These are phyloP conservation scores for Millerozyma miso DNA, from an alignment of 805 yeast genomes.

Conservation along the genomic window DNA sequence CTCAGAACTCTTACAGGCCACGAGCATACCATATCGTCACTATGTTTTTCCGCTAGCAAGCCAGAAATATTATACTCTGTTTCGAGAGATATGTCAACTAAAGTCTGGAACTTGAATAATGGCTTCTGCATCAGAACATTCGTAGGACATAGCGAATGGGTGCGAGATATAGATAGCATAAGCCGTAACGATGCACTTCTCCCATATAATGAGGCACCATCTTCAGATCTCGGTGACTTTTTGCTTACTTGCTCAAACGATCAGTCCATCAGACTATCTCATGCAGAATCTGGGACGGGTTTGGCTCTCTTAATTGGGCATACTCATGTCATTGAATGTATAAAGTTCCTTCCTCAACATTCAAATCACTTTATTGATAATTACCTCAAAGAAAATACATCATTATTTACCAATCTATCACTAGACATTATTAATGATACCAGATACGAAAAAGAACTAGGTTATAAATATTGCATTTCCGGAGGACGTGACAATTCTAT, in stretches of 20 bases:
- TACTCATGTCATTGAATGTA: constrained; percentile 76
- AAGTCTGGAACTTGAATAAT: constrained; percentile 60
- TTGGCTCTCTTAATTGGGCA: constrained; percentile 70
- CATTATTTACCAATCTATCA: constrained; percentile 30
- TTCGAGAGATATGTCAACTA: constrained; percentile 60
- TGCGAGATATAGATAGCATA: constrained; percentile 54
- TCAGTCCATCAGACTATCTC: constrained; percentile 65
- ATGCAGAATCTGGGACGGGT: constrained; percentile 63
- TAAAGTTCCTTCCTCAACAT: constrained; percentile 56
- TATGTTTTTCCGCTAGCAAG: constrained; percentile 46
- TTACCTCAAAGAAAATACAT: constrained; percentile 28
- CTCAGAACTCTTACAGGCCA: constrained; percentile 73
- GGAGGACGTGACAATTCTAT: constrained; percentile 76
- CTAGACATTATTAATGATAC: constrained; percentile 23
- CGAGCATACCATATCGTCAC: constrained; percentile 75
- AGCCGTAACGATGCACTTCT: constrained; percentile 13
- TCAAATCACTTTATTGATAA: constrained; percentile 48
- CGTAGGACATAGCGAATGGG: constrained; percentile 87
- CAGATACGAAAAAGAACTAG: constrained; percentile 32
- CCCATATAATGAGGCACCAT: constrained; percentile 7
- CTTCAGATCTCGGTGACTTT: constrained; percentile 44
- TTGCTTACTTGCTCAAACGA: constrained; percentile 76
- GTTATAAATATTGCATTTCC: constrained; percentile 69
- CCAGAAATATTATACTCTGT: constrained; percentile 52
- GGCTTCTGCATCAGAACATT: constrained; percentile 69